Evolutionary conservation across 331 rosid genomes (phyloP), one percentile per base, ranked within the genome.

Genomic region (Saraca asoca): DNA sequence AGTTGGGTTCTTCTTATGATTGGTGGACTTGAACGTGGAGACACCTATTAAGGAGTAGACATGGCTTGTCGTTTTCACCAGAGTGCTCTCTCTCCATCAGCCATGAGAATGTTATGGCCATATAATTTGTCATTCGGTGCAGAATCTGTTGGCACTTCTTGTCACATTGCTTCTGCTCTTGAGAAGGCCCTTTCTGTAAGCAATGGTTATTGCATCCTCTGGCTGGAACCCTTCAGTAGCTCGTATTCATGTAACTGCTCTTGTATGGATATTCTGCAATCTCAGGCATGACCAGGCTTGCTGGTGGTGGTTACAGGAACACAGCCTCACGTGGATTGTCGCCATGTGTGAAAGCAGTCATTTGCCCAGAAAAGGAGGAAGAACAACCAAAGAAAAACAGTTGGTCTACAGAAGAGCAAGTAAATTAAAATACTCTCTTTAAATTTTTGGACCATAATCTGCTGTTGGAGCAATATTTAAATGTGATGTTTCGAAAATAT

Each of bases 281-380:
- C 51, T 35, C 13, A 12, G 12, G 43, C 34, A 29, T 15, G 11
- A 41, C 39, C 39, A 13, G 6, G 20, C 18, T 19, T 31, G 64
- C 35, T 19, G 35, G 5, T 15, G 3, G 58, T 13, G 0, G 5
- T 18, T 12, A 0, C 24, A 11, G 66, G n/a, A n/a, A n/a, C 31
- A 24, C 31, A 3, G 31, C 3, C 31, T 3, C 54, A n/a, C 19
- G 29, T 48, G 55, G 38, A 54, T 11, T 0, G 14, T 8, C 11
- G 34, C 62, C 58, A 44, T 7, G 56, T 31, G n/a, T 70, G 72
- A 38, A 70, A 42, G 70, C 37, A 53, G 53, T 6, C 45, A 55
- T 24, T 24, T 24, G 62, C 49, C 55, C 29, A 55, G 51, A 39
- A 52, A 35, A 34, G 37, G 11, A 39, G 44, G 13, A 54, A 61